phyloP scores from a whole-genome alignment of 73 alveolate species.

The Stentor coeruleus region DNA sequence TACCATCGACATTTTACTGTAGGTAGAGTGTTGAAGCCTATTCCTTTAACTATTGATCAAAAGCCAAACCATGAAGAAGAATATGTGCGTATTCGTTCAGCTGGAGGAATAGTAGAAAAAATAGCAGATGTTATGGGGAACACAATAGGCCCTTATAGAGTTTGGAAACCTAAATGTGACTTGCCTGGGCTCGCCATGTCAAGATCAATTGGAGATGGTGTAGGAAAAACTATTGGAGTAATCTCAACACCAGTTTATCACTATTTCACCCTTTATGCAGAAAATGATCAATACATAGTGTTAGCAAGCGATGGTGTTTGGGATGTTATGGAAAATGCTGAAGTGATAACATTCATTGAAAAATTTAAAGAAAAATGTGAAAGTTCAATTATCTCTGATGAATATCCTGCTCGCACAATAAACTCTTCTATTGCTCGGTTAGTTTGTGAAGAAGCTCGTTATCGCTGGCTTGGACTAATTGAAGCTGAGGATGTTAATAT shows the following conservation, averaged over 20 bases:
- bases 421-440: neutral
- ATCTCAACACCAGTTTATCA: slow-evolving; percentile 13
- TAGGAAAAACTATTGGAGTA: slow-evolving; percentile 23
- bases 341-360: slow-evolving; percentile 17
- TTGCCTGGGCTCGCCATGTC: slow-evolving; percentile 61
- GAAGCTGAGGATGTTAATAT: slow-evolving; percentile 1
- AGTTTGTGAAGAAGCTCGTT: slow-evolving; percentile 22
- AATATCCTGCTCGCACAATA: neutral
- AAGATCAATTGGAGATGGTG: slow-evolving; percentile 25
- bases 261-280: slow-evolving; percentile 1
- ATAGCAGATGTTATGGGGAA: slow-evolving; percentile 46
- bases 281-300: slow-evolving; percentile 15
- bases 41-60: slow-evolving; percentile 31
- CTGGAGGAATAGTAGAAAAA: slow-evolving; percentile 50
- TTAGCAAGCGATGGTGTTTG: slow-evolving; percentile 27
- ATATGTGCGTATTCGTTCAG: slow-evolving; percentile 37
- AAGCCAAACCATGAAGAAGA: slow-evolving; percentile 48
- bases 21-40: neutral
- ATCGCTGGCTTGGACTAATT: neutral
- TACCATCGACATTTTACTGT: neutral
- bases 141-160: slow-evolving; percentile 48
- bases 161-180: slow-evolving; percentile 42
- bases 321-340: slow-evolving; percentile 28
- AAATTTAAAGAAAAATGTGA: neutral
- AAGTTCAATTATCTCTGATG: neutral